These are phyloP conservation scores for Phylloporus scabripes DNA, from an alignment of 768 basidiomycete genomes.

Conservation along the genomic window DNA sequence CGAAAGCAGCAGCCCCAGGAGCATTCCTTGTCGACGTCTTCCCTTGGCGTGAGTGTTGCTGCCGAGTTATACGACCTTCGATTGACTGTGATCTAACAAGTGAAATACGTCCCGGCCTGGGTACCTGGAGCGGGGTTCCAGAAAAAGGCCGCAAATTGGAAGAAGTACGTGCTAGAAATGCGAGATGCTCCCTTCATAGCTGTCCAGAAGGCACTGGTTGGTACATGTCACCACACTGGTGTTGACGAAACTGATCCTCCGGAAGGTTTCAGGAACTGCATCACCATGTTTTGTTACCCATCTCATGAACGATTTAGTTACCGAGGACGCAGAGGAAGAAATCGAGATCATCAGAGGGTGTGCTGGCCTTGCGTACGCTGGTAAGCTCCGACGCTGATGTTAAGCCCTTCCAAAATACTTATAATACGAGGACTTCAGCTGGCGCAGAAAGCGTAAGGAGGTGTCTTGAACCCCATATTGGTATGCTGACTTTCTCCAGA, in stretches of 20 bases:
- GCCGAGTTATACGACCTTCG: not conserved
- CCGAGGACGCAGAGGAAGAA: conserved; percentile 11
- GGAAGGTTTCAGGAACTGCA: conserved; percentile 22
- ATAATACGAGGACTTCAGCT: conserved; percentile 20
- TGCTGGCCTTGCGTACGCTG: conserved; percentile 45
- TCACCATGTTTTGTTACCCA: conserved; percentile 30
- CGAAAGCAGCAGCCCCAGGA: conserved; percentile 45
- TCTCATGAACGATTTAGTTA: conserved; percentile 20
- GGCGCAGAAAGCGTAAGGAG: conserved; percentile 36
- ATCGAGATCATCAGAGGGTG: conserved; percentile 37
- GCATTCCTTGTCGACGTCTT: conserved; percentile 49
- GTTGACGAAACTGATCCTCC: not conserved
- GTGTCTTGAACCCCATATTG: not conserved
- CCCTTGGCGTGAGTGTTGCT: conserved; percentile 33
- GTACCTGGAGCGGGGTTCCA: conserved; percentile 48
- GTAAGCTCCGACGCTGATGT: conserved; percentile 21
- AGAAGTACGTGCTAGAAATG: conserved; percentile 43
- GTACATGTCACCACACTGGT: conserved; percentile 1
- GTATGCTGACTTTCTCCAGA: conserved; percentile 13
- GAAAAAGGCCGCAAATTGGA: conserved; percentile 47
- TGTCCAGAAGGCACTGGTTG: conserved; percentile 36
- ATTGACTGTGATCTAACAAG: conserved; percentile 23
- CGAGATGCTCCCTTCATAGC: conserved; percentile 40
- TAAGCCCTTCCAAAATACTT: conserved; percentile 1
- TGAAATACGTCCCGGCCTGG: conserved; percentile 51